A percentile compares a stretch with the other conserved stretches of the same genome.
phyloP scores from a whole-genome alignment of 306 rosid species.

The Medicago lupulina region DNA sequence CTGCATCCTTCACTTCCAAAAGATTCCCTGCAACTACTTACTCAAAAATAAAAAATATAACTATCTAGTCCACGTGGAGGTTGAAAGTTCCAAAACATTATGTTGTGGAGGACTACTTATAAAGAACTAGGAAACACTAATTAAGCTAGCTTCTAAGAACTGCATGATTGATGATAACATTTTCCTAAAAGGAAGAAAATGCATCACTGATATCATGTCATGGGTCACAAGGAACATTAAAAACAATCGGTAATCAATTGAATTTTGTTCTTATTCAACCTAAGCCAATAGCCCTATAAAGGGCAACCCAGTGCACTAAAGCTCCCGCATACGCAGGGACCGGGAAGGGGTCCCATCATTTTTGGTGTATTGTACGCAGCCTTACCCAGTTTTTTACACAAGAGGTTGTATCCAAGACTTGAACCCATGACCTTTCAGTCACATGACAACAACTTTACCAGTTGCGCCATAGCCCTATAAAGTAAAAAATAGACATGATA shows the following conservation, averaged over 20 bases:
- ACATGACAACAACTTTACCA: too few relatives aligned
- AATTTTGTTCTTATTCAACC: slow-evolving; percentile 7
- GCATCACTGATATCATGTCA: not conserved
- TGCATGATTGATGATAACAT: not conserved
- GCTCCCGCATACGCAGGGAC: too few relatives aligned
- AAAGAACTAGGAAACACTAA: not conserved
- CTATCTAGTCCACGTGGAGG: not conserved
- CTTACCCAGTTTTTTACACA: too few relatives aligned
- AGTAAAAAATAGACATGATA: not conserved
- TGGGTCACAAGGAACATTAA: not conserved
- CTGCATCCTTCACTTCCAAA: slow-evolving; percentile 30
- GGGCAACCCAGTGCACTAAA: too few relatives aligned
- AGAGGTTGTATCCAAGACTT: too few relatives aligned
- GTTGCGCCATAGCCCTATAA: not conserved
- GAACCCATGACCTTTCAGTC: too few relatives aligned
- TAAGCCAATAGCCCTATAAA: slow-evolving; percentile 8
- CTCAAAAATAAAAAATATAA: slow-evolving; percentile 17
- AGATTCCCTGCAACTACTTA: not conserved
- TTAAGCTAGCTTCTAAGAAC: not conserved
- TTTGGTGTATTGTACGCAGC: too few relatives aligned
- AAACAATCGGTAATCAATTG: slow-evolving; percentile 16
- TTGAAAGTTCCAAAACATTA: slow-evolving; percentile 10
- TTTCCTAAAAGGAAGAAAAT: slow-evolving; percentile 33
- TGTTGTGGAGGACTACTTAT: not conserved
- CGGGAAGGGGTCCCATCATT: too few relatives aligned